phyloP scores from a whole-genome alignment of 169 alveolate genomes.

The Besnoitia besnoiti region DNA sequence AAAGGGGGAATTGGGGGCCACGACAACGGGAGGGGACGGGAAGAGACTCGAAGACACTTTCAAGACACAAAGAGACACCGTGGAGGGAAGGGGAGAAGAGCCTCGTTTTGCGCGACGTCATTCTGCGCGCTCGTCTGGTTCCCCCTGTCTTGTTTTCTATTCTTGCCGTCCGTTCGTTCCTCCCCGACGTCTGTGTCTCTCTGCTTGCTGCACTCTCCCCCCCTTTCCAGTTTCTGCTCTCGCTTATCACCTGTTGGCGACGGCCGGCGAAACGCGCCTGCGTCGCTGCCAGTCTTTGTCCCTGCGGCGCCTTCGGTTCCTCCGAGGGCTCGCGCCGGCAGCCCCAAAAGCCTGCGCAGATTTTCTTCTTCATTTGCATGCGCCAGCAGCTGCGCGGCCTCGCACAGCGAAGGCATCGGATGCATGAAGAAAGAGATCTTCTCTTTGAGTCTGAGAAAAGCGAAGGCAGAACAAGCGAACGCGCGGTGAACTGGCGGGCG shows the following conservation, averaged over 20 bases:
- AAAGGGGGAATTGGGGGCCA: not conserved
- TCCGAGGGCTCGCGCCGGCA: not conserved
- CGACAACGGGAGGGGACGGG: not conserved
- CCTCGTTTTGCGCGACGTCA: no score
- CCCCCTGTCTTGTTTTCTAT: no score
- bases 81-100: not conserved
- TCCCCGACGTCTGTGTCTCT: no score
- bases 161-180: no score
- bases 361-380: not conserved
- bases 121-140: no score
- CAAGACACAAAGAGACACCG: not conserved
- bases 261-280: not conserved
- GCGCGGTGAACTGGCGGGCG: not conserved
- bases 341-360: not conserved
- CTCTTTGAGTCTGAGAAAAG: not conserved
- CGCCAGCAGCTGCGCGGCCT: constrained; percentile 17
- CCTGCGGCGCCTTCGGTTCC: not conserved
- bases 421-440: constrained; percentile 18
- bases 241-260: not conserved
- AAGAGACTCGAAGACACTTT: not conserved
- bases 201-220: no score
- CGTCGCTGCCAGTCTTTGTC: not conserved
- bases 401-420: constrained; percentile 14
- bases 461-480: not conserved
- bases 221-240: not conserved